A percentile compares a stretch with the other conserved stretches of the same genome.
These are phyloP conservation scores for Cicer chorassanicum DNA, from an alignment of 306 rosid species.

Conservation along the genomic window DNA sequence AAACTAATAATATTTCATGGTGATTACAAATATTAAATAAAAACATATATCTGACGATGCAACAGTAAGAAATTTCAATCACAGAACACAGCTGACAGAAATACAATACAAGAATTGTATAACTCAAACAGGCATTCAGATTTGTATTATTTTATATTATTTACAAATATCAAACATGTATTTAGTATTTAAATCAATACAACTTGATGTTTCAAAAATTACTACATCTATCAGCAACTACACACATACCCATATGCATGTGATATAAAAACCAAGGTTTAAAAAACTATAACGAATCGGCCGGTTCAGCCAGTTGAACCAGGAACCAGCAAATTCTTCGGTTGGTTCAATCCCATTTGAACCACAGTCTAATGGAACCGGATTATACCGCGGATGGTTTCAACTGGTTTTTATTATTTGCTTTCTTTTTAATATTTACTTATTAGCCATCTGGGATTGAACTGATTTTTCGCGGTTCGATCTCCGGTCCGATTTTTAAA, in stretches of 20 bases:
- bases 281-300: background rate
- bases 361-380: too few relatives aligned
- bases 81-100: constrained; percentile 19
- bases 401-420: too few relatives aligned
- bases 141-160: constrained; percentile 9
- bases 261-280: background rate
- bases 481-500: background rate
- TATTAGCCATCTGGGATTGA: too few relatives aligned
- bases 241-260: background rate
- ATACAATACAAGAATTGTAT: constrained; percentile 14
- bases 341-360: too few relatives aligned
- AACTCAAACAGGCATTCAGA: constrained; percentile 29
- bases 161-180: background rate
- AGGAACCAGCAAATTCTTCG: too few relatives aligned
- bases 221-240: constrained; percentile 34
- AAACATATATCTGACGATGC: background rate
- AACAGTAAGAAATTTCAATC: constrained; percentile 35
- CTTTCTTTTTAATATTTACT: too few relatives aligned
- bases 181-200: constrained; percentile 9
- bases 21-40: background rate
- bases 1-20: constrained; percentile 28
- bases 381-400: too few relatives aligned
- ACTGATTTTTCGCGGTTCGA: background rate
- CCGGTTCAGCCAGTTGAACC: background rate
- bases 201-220: background rate